phyloP scores from a whole-genome alignment of 257 asterid genomes.

The Cruciata laevipes region DNA sequence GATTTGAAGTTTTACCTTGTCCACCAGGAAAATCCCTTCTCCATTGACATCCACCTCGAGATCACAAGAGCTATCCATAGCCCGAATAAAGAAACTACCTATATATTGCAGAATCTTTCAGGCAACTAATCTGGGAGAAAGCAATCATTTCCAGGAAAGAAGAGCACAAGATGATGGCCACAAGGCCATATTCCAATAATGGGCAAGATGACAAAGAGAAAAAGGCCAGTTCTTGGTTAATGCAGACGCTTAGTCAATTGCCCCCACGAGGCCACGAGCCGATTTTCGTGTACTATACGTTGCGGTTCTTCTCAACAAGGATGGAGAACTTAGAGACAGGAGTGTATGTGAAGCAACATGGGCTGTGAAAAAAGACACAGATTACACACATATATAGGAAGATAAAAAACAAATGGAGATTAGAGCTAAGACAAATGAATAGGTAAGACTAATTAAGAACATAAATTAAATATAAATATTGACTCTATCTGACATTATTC shows the following conservation, averaged over 20 bases:
- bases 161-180: conserved; percentile 20
- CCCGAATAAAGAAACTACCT: conserved; percentile 29
- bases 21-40: conserved; percentile 61
- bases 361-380: conserved; percentile 14
- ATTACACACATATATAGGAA: conserved; percentile 24
- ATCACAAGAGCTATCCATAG: conserved; percentile 51
- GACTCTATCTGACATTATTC: conserved; percentile 35
- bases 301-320: conserved; percentile 27
- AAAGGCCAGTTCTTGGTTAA: conserved; percentile 52
- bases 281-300: conserved; percentile 3
- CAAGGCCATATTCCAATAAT: conserved; percentile 38
- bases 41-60: conserved; percentile 95
- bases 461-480: background rate
- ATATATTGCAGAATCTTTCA: conserved; percentile 32
- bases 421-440: conserved; percentile 21
- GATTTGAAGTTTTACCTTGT: conserved; percentile 45
- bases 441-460: conserved; percentile 1
- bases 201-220: conserved; percentile 45
- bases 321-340: conserved; percentile 31
- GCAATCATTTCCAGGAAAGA: conserved; percentile 2
- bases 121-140: conserved; percentile 19
- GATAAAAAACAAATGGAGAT: conserved; percentile 18
- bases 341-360: conserved; percentile 49
- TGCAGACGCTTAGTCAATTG: conserved; percentile 31
- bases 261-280: conserved; percentile 12